Base-by-base conservation (phyloP, 768 basidiomycete genomes). In the Dentipellis fragilis region DNA sequence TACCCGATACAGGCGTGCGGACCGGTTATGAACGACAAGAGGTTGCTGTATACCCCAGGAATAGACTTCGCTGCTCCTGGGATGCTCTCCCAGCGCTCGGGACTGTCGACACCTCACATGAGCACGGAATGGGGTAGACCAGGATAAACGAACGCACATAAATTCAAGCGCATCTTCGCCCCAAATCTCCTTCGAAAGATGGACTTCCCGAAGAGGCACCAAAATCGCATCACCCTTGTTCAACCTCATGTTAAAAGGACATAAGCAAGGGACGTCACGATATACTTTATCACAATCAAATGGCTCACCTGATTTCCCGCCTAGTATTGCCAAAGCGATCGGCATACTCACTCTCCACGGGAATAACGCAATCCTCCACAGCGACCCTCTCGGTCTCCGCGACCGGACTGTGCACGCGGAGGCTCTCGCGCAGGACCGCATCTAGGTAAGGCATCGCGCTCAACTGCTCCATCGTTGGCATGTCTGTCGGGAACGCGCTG, bases 401-500 rank as follows among this genome's bases (percentile, higher is more conserved):
- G 37, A 63, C 62, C 16, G 65, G 65, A 9, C 57, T 12, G 48
- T 57, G 12, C 8, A 62, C 50, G 19, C 61, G 58, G 9, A 62
- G 48, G 39, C 42, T 37, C 35, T 62, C 61, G 8, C 59, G 54
- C 12, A 17, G 35, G n/a, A 62, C 56, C 23, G 52, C 49, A 34
- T 62, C 88, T 16, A 90, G 79, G 62, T 85, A 87, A 0, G 84
- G 77, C 4, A 92, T 71, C 3, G 75, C 71, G 55, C 79, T 77
- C 1, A 90, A 74, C 35, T 83, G 75, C 35, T 89, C 87, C 81
- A 88, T 86, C 4, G 76, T 74, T 2, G 86, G 85, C 0, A 68
- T 78, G 10, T 85, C 80, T 0, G 79, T 81, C 0, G 72, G 62
- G 12, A 84, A 69, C 0, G 68, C 62, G 9, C 78, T 66, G 1